A percentile compares a stretch with the other conserved stretches of the same genome.
Conservation (phyloP, 192 early-diverging fungal genomes). For the Obelidium mucronatum region DNA sequence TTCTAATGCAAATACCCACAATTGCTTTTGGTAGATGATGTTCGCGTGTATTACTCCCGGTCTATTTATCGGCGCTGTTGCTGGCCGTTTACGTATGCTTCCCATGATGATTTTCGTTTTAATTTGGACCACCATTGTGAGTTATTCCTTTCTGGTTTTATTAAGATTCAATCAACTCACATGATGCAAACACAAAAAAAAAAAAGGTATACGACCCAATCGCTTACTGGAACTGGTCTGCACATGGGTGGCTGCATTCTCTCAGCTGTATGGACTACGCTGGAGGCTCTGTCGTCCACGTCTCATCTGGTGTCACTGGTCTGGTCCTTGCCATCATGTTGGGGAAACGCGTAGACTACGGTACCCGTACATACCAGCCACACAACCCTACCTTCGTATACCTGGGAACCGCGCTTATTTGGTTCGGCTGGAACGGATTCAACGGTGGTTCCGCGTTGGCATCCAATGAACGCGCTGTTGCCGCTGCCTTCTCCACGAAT, state of each 20-base stretch:
- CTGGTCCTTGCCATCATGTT: conserved; percentile 84
- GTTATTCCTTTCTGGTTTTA: conserved; percentile 48
- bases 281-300: conserved; percentile 87
- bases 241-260: conserved; percentile 77
- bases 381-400: conserved; percentile 86
- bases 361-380: conserved; percentile 73
- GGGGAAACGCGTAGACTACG: conserved; percentile 73
- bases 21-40: conserved; percentile 67
- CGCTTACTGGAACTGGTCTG: conserved; percentile 91
- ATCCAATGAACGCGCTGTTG: conserved; percentile 74
- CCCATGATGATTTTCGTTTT: conserved; percentile 88
- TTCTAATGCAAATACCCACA: not conserved
- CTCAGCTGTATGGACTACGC: conserved; percentile 78
- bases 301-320: conserved; percentile 76
- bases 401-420: conserved; percentile 80
- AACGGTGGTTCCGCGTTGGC: conserved; percentile 83
- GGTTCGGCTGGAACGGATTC: conserved; percentile 93
- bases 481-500: conserved; percentile 78
- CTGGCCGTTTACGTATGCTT: conserved; percentile 82
- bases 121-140: conserved; percentile 80
- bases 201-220: conserved; percentile 83
- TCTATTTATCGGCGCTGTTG: conserved; percentile 83
- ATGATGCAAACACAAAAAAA: conserved; percentile 45
- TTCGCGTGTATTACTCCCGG: conserved; percentile 92
- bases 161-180: conserved; percentile 84